These are phyloP conservation scores for Lactifluus hygrophoroides DNA, from an alignment of 768 basidiomycete species.

Conservation along the genomic window DNA sequence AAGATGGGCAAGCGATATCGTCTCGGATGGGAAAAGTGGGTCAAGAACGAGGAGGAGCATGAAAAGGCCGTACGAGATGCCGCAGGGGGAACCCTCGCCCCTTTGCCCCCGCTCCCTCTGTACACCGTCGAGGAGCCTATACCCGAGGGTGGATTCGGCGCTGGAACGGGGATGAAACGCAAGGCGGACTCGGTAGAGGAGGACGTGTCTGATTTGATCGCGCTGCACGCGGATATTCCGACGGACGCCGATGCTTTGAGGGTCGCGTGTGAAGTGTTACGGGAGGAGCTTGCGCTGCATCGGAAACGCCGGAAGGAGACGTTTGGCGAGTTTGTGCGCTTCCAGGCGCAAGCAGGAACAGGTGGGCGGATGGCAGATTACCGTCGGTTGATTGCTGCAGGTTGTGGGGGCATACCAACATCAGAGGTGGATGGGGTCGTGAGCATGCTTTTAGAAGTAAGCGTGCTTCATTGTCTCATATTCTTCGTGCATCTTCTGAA, in stretches of 20 bases:
- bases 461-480: conserved; percentile 20
- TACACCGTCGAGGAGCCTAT: conserved; percentile 24
- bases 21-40: conserved; percentile 90
- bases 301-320: conserved; percentile 59
- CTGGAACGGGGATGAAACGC: conserved; percentile 32
- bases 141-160: conserved; percentile 6
- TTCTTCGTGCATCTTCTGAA: not conserved
- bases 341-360: conserved; percentile 87
- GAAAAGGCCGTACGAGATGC: conserved; percentile 61
- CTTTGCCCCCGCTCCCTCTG: conserved; percentile 36
- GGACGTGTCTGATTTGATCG: conserved; percentile 56
- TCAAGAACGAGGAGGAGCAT: conserved; percentile 72
- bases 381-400: conserved; percentile 78
- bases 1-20: conserved; percentile 82
- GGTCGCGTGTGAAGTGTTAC: conserved; percentile 48
- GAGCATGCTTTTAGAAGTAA: conserved; percentile 75
- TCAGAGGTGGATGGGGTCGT: conserved; percentile 86
- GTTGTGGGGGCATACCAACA: conserved; percentile 78
- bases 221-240: conserved; percentile 49
- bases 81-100: conserved; percentile 46
- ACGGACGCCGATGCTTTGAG: conserved; percentile 46
- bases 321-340: conserved; percentile 69
- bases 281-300: conserved; percentile 57
- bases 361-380: conserved; percentile 86
- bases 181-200: conserved; percentile 39